Conservation (phyloP, 805 yeast species). For the Candida quercuum region DNA sequence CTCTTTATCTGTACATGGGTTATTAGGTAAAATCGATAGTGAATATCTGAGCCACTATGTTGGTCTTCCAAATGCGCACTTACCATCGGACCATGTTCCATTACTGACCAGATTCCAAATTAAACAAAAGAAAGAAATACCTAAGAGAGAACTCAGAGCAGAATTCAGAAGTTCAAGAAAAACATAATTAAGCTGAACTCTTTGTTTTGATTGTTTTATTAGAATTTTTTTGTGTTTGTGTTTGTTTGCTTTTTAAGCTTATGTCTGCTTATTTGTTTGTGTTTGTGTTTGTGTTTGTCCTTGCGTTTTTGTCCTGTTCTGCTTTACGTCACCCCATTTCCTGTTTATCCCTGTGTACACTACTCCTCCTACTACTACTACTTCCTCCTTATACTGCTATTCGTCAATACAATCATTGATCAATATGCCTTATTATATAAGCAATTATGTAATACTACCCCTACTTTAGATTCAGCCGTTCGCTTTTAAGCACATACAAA, state of each 20-base stretch:
- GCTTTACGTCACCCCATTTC: too few species aligned
- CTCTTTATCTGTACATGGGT: slow-evolving; percentile 74
- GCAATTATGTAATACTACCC: too few species aligned
- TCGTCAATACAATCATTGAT: too few species aligned
- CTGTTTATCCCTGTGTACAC: too few species aligned
- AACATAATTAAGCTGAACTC: slow-evolving; percentile 14
- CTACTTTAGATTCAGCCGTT: slow-evolving; percentile 15
- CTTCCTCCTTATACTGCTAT: too few species aligned
- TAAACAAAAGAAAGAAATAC: slow-evolving; percentile 25
- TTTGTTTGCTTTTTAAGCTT: neutral
- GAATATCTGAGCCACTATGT: slow-evolving; percentile 71
- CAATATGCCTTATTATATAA: too few species aligned
- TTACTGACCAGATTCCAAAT: slow-evolving; percentile 59
- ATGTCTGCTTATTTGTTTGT: neutral
- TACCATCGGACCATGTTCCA: slow-evolving; percentile 95
- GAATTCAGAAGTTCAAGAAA: slow-evolving; percentile 26
- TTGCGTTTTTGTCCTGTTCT: too few species aligned
- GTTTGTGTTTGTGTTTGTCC: neutral
- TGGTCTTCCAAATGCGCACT: slow-evolving; percentile 91
- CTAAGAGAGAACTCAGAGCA: slow-evolving; percentile 17
- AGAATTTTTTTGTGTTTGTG: neutral
- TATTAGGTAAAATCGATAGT: slow-evolving; percentile 78
- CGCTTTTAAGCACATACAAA: slow-evolving; percentile 9
- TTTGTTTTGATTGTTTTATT: neutral
- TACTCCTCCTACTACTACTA: too few species aligned